These are phyloP conservation scores for Phytophthora fragariaefolia DNA, from an alignment of 352 stramenopile genomes.

Conservation along the genomic window DNA sequence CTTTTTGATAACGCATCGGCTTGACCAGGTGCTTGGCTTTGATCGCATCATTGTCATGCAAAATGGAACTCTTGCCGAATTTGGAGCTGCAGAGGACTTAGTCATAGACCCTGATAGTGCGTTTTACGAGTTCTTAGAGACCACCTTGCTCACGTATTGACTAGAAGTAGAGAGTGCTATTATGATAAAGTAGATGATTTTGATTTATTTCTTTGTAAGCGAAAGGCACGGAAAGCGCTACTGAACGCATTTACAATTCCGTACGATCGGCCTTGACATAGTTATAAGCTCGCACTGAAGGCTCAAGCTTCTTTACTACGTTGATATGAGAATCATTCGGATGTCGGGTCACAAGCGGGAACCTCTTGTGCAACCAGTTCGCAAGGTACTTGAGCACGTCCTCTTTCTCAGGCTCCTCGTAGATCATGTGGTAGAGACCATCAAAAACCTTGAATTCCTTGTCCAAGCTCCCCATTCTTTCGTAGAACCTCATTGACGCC, in stretches of 20 bases:
- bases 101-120: conserved; percentile 44
- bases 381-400: conserved; percentile 54
- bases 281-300: conserved; percentile 21
- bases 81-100: conserved; percentile 86
- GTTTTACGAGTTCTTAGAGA: conserved; percentile 54
- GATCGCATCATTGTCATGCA: conserved; percentile 82
- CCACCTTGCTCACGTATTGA: conserved; percentile 44
- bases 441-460: conserved; percentile 73
- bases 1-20: conserved; percentile 94
- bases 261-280: conserved; percentile 29
- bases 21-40: conserved; percentile 95
- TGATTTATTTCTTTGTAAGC: conserved; percentile 33
- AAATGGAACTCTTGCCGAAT: conserved; percentile 80
- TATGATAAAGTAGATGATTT: conserved; percentile 14
- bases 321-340: conserved; percentile 28
- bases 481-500: conserved; percentile 47
- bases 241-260: conserved; percentile 30
- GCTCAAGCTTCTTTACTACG: conserved; percentile 28
- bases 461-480: conserved; percentile 51
- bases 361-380: conserved; percentile 48
- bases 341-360: conserved; percentile 42
- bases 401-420: conserved; percentile 65
- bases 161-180: not conserved
- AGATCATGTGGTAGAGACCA: conserved; percentile 69
- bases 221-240: too few relatives aligned